phyloP scores from a whole-genome alignment of 2,329 filamentous ascomycete genomes.

The Stromatinia cepivora region DNA sequence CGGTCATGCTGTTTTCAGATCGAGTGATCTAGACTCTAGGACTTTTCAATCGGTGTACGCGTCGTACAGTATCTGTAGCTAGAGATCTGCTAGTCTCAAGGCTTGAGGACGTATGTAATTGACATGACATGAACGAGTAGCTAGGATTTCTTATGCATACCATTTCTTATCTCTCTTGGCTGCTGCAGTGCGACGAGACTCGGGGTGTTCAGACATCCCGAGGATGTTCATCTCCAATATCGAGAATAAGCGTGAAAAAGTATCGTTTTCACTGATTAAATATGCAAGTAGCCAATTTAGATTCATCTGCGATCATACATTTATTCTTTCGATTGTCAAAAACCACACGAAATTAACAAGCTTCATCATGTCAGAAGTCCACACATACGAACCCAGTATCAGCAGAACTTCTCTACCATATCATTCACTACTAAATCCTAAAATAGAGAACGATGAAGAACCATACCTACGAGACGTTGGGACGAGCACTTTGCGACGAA shows the following conservation, averaged over 20 bases:
- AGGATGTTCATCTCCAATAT: neutral
- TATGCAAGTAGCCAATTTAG: neutral
- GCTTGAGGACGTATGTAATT: neutral
- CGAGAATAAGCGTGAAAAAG: neutral
- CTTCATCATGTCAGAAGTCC: neutral
- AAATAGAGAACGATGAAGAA: neutral
- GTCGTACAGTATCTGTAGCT: neutral
- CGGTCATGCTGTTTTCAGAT: too few species aligned
- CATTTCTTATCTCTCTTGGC: too few species aligned
- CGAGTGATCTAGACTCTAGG: neutral
- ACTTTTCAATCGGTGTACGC: too few species aligned
- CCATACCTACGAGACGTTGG: neutral
- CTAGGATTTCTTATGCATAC: neutral
- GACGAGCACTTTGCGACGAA: neutral
- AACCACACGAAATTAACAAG: too few species aligned
- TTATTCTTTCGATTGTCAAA: neutral
- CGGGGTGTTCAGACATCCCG: neutral
- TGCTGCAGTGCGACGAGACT: neutral
- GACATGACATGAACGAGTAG: neutral
- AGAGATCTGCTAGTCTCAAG: neutral
- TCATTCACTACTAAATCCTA: neutral
- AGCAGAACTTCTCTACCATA: slow-evolving; percentile 3
- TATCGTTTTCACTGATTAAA: neutral
- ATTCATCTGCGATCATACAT: neutral
- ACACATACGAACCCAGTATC: neutral